Conservation (phyloP, 805 yeast genomes). For the Pichia californica region DNA sequence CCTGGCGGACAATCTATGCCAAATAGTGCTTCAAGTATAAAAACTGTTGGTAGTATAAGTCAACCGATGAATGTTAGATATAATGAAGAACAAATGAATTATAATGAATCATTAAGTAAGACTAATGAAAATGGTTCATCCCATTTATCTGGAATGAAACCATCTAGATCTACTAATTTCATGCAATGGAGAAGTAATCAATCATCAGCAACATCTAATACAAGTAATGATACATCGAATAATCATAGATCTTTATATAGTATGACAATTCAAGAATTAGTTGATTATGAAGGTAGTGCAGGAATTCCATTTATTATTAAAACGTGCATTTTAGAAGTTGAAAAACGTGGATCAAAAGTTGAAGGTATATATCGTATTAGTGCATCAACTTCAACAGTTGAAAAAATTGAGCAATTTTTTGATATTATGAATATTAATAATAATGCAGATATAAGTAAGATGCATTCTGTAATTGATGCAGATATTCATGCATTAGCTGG, state of each 20-base stretch:
- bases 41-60: slow-evolving; percentile 24
- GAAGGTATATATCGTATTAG: slow-evolving; percentile 92
- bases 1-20: not conserved
- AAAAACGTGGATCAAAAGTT: slow-evolving; percentile 60
- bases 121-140: not conserved
- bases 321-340: slow-evolving; percentile 71
- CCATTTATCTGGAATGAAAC: slow-evolving; percentile 30
- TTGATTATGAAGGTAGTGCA: slow-evolving; percentile 50
- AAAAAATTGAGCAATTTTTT: slow-evolving; percentile 32
- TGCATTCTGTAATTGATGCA: slow-evolving; percentile 18
- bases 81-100: slow-evolving; percentile 16
- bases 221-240: slow-evolving; percentile 12
- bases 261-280: slow-evolving; percentile 56
- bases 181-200: slow-evolving; percentile 26
- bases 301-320: slow-evolving; percentile 65
- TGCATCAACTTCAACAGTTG: slow-evolving; percentile 69
- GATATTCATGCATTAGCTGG: slow-evolving; percentile 87
- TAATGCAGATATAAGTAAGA: slow-evolving; percentile 29
- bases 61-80: slow-evolving; percentile 28
- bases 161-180: slow-evolving; percentile 45
- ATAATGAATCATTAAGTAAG: not conserved
- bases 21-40: slow-evolving; percentile 1
- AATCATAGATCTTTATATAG: slow-evolving; percentile 29
- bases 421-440: slow-evolving; percentile 21
- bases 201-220: slow-evolving; percentile 9